Base-by-base conservation (phyloP, 2,329 filamentous ascomycete genomes). In the Ceratocystis papillata region DNA sequence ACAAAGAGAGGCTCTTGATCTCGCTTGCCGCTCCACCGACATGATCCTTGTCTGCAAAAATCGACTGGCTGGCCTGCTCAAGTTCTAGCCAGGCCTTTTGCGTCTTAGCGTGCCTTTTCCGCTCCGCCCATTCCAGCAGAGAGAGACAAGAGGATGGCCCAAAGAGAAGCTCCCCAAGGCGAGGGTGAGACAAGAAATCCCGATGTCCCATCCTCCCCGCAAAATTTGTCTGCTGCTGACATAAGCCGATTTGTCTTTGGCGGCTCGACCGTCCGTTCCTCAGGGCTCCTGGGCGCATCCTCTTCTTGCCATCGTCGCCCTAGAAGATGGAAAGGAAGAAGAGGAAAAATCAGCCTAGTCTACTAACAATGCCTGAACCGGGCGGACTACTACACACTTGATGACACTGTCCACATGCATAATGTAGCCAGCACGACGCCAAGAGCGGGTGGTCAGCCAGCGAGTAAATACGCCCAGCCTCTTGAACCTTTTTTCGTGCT, bases 1-100 rank as follows among this genome's bases (percentile, higher is more conserved):
- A 41, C 10, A 12, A 37, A 30, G 33, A 59, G n/a, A 25, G 28
- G 33, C 30, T 30, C 55, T n/a, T 59, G 28, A 59, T 59, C 30
- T 59, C 55, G 55, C 55, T 59, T 59, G 55, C n/a, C 17, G 17
- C 55, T 59, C n/a, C 28, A 59, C 55, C 55, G 3, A 59, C 28
- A 37, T 37, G 17, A 59, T 59, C 55, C 55, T 59, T 59, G 55
- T 30, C 8, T 37, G 22, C 20, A 17, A 53, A 53, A 25, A n/a
- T 53, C 22, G 48, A 53, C 55, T 30, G 33, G 55, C 25, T 15
- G 50, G 50, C 50, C 2, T 8, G 37, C 37, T 41, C 37, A 41
- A 37, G 33, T 59, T 37, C 30, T 41, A 15, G 12, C 10, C 25
- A 59, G 55, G 28, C 55, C 55, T 59, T 20, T n/a, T 41, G 37